Base-by-base conservation (phyloP, 176 grass and related monocot genomes). In the Microstegium vimineum region DNA sequence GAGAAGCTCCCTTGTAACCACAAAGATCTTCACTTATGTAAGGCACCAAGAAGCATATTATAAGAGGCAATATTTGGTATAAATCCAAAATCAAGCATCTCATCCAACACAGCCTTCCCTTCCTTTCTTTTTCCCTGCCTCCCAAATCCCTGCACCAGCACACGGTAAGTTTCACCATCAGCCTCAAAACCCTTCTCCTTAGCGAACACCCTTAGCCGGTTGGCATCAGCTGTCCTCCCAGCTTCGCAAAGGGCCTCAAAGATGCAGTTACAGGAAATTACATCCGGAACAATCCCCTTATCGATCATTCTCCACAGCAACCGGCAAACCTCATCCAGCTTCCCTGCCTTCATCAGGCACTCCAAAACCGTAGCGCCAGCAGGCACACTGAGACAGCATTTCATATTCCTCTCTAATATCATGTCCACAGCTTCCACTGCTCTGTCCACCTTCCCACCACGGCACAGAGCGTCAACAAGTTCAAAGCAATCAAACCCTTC, bases 21-120 rank as follows among this genome's bases (percentile, higher is more conserved):
- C n/a, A 16, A 46, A 77, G 51, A 74, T 66, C 47, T 78, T 40
- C 69, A 11, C 46, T 59, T 74, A 17, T 72, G 87, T 43, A 95
- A 88, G 67, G 66, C 61, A 86, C 90, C 71, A 81, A 88, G 87
- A 67, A 91, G 84, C 83, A 63, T 89, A 76, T 94, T 94, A 71
- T 97, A 97, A 80, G 77, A 84, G 4, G 74, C 82, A 72, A 96
- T 97, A 46, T 93, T 97, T 33, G 86, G 86, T 91, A 97, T 85
- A 87, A 88, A 97, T 65, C 85, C 94, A 65, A 35, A 76, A 87
- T 94, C 89, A 9, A 97, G 82, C 91, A 93, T 97, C 73, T 93
- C 94, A 73, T 93, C 84, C 82, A 97, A 79, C 71, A 97, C 74
- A 78, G 32, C 67, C 78, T 90, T 62, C 15, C 89, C 94, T 69